Evolutionary conservation across 371 early-diverging fungal species (phyloP), one percentile per base, ranked within the genome.

Genomic region (Mucor velutinosus): DNA sequence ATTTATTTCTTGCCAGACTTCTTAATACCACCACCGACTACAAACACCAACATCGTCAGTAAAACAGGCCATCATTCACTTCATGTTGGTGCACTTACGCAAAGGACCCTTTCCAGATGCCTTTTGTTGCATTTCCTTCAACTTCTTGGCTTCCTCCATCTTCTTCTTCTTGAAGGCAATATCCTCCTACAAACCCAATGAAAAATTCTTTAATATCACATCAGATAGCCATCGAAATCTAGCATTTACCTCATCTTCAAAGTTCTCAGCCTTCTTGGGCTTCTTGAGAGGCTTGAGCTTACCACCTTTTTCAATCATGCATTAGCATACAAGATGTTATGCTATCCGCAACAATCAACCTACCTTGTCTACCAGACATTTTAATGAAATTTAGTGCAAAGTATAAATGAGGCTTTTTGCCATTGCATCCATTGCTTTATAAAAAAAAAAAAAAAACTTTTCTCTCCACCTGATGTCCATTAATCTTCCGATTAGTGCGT

Each of bases 281-380:
- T 86, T 85, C 88, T 93, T 93, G 66, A 93, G 83, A 66, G 93
- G 93, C 89, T 93, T 92, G 37, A 90, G 81, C 76, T 92, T 92
- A 72, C 93, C 93, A 73, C 91, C 90, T 86, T 39, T 49, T 57
- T 51, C 51, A 55, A 2, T 27, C 8, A 39, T 25, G 7, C 8
- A 17, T 43, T 25, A 41, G 12, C 41, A 15, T 43, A 27, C 35
- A 60, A n/a, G 4, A 64, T 17, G 41, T 5, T 17, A 17, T 17
- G 17, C 17, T 17, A 10, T 1, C 17, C 17, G 1, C 14, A 15
- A 41, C 6, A 14, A 37, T 17, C 37, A 11, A 66, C 33, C 55
- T 81, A 85, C 89, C 89, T 84, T 85, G 87, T 73, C 86, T 81
- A 64, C 84, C 83, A 43, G 86, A 87, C 89, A 88, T 87, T 41